Evolutionary conservation across 495 filamentous ascomycete genomes (phyloP), one percentile per base, ranked within the genome.

Genomic region (Hypoxylon perforatum): DNA sequence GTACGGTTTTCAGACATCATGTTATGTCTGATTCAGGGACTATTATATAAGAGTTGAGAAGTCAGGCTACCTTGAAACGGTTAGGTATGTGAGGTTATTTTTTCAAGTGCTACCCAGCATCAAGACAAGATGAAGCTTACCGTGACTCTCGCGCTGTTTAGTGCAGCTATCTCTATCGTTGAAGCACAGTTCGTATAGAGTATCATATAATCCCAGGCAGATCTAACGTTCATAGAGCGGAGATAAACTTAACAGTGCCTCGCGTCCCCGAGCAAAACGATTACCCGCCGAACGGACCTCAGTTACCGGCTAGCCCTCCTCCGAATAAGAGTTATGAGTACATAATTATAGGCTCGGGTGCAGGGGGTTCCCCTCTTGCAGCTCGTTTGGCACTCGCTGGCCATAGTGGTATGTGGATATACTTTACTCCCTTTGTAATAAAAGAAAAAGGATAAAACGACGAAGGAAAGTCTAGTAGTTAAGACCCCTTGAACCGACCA

Each of bases 271-370:
- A 47, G 23, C 63, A 61, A 25, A 66, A 66, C n/a, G n/a, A 61
- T 42, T 56, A 56, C 36, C 50, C 56, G 39, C 63, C 63, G 10
- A 66, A 53, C 41, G 57, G 63, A 12, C 63, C 63, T 38, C 56
- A 66, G 15, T 44, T 66, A 15, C 9, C 35, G 25, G 56, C 63
- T 12, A 51, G 12, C 12, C 63, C 50, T 38, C 63, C 57, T 3
- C 25, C 8, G 12, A 62, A 70, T 6, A 55, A 65, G 33, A 54
- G 65, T 11, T 89, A 89, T 69, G 88, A 90, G 46, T 90, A 89
- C 69, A 78, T 90, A 33, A 78, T 90, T 8, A 82, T 90, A 2
- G 88, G 88, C n/a, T 85, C 82, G 36, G 88, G 88, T 12, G 81
- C 88, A 4, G 87, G 88, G 11, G 87, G 87, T 12, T 84, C 85